A percentile compares a stretch with the other conserved stretches of the same genome.
Conservation (phyloP, 306 rosid genomes). For the Benincasa hispida region DNA sequence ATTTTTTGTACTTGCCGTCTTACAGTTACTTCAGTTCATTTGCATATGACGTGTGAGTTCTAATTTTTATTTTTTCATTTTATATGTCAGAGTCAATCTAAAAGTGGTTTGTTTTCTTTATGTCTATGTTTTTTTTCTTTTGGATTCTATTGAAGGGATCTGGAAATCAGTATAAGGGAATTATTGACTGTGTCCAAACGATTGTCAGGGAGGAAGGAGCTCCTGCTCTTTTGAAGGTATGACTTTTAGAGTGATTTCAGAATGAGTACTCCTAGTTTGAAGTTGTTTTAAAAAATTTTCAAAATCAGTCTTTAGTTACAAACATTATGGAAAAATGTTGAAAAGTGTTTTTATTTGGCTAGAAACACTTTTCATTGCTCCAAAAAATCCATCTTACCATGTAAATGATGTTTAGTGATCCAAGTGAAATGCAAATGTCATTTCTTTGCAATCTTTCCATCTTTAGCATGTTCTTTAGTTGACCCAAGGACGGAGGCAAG, state of each 20-base stretch:
- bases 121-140: neutral
- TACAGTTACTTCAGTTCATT: too few relatives aligned
- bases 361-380: neutral
- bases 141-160: conserved; percentile 48
- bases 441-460: neutral
- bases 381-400: neutral
- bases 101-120: neutral
- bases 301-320: neutral
- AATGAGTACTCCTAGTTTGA: neutral
- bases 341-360: neutral
- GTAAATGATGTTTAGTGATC: neutral
- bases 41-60: neutral
- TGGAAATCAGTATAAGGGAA: conserved; percentile 69
- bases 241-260: neutral
- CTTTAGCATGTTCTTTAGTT: neutral
- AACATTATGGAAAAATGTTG: neutral
- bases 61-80: neutral
- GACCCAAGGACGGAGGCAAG: neutral
- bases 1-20: too few relatives aligned
- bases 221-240: conserved; percentile 67
- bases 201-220: conserved; percentile 86
- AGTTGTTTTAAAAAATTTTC: neutral
- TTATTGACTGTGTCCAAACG: conserved; percentile 83
- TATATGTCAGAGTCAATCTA: neutral
- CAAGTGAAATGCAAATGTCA: neutral